Conservation (phyloP, 257 asterid genomes). For the Jaltomata sinuosa region DNA sequence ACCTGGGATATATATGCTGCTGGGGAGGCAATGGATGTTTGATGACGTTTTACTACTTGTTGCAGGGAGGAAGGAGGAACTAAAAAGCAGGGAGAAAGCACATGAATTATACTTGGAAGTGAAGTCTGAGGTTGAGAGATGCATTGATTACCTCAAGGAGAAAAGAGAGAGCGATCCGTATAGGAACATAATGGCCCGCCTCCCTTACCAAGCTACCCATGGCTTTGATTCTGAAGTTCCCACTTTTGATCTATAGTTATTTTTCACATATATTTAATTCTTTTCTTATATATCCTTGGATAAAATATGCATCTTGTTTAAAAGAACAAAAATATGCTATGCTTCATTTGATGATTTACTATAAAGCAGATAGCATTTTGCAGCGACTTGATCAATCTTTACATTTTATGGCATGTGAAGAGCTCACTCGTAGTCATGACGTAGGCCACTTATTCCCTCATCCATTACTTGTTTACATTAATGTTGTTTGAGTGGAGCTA, state of each 20-base stretch:
- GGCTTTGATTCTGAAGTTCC: constrained; percentile 71
- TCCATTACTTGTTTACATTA: background rate
- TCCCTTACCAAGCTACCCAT: constrained; percentile 50
- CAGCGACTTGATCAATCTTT: background rate
- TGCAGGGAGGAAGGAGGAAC: constrained; percentile 60
- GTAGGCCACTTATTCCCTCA: background rate
- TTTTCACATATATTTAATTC: background rate
- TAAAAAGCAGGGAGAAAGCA: constrained; percentile 54
- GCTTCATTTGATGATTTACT: background rate
- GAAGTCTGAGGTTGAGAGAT: constrained; percentile 56
- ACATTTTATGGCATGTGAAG: background rate
- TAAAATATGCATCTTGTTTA: background rate
- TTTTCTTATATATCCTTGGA: background rate
- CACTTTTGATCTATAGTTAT: constrained; percentile 38
- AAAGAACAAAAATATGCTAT: background rate
- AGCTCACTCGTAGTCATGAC: background rate
- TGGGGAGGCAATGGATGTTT: background rate
- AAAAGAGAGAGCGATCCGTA: constrained; percentile 67
- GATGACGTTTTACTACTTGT: background rate
- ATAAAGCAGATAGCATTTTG: background rate
- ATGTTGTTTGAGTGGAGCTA: background rate
- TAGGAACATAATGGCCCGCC: constrained; percentile 50
- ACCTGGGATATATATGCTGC: background rate
- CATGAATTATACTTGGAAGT: constrained; percentile 61
- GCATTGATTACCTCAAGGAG: constrained; percentile 53